Conservation (phyloP, 345 rosid species). For the Gossypium herbaceum region DNA sequence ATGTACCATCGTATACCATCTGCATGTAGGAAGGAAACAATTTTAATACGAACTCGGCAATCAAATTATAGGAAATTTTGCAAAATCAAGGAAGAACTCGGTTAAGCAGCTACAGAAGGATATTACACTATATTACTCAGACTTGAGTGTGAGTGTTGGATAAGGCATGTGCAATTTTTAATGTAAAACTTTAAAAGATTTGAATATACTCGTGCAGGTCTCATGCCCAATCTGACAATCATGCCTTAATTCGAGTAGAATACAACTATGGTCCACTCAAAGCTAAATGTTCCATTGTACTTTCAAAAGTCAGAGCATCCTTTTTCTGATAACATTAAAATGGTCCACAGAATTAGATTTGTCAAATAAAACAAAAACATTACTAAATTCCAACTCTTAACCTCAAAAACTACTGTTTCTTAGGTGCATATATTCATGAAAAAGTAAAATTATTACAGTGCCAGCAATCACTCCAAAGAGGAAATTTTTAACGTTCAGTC, state of each 20-base stretch:
- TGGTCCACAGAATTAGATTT: neutral
- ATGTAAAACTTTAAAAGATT: neutral
- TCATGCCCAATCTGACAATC: too few species aligned
- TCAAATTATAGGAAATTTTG: neutral
- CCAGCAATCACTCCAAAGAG: neutral
- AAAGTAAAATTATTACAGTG: neutral
- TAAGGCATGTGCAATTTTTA: neutral
- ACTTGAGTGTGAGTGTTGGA: neutral
- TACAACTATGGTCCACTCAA: neutral
- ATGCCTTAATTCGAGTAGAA: neutral
- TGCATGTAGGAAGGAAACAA: conserved; percentile 23
- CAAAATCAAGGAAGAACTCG: neutral
- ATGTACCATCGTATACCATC: conserved; percentile 97
- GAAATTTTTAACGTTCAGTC: neutral
- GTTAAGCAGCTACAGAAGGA: neutral
- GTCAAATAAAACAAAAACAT: too few species aligned
- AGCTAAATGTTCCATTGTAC: neutral
- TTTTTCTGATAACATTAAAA: neutral
- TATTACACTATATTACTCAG: neutral
- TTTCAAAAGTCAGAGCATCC: neutral
- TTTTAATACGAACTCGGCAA: neutral
- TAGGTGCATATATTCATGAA: neutral
- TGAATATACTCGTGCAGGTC: neutral
- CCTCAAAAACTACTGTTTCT: neutral
- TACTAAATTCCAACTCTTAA: neutral